Evolutionary conservation across 2,329 filamentous ascomycete species (phyloP).

Genomic region (Pyrenophora seminiperda): DNA sequence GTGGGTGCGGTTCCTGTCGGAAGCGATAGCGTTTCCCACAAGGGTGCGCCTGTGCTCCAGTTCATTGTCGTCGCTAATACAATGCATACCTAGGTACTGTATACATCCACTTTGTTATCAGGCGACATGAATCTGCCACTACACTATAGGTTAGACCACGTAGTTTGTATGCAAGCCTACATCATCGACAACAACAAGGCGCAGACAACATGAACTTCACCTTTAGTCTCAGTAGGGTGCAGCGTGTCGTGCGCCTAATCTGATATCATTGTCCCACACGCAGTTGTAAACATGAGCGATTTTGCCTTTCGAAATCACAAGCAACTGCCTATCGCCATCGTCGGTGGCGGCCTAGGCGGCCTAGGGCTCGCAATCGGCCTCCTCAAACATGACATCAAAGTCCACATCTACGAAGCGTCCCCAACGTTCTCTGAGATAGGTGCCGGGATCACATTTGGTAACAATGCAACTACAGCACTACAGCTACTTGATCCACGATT

Average conservation of each 20-base stretch:
- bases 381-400: slow-evolving; percentile 26
- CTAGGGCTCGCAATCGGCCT: slow-evolving; percentile 37
- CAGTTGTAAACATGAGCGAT: neutral
- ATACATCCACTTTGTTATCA: no score
- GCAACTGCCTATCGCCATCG: slow-evolving; percentile 31
- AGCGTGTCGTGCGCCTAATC: neutral
- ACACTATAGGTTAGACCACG: neutral
- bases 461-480: slow-evolving; percentile 33
- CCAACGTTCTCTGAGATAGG: slow-evolving; percentile 33
- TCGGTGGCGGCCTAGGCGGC: slow-evolving; percentile 40
- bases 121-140: neutral
- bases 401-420: slow-evolving; percentile 38
- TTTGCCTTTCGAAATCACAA: neutral
- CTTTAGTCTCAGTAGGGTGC: neutral
- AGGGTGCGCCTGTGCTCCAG: neutral
- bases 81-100: no score
- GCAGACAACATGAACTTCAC: neutral
- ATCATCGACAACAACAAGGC: neutral
- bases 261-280: neutral
- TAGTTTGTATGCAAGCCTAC: neutral
- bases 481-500: slow-evolving; percentile 28
- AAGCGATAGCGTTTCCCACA: neutral
- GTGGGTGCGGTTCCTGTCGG: no score
- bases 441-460: slow-evolving; percentile 36
- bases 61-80: neutral